phyloP scores from a whole-genome alignment of 352 stramenopile genomes.

The Hyaloperonospora arabidopsidis region DNA sequence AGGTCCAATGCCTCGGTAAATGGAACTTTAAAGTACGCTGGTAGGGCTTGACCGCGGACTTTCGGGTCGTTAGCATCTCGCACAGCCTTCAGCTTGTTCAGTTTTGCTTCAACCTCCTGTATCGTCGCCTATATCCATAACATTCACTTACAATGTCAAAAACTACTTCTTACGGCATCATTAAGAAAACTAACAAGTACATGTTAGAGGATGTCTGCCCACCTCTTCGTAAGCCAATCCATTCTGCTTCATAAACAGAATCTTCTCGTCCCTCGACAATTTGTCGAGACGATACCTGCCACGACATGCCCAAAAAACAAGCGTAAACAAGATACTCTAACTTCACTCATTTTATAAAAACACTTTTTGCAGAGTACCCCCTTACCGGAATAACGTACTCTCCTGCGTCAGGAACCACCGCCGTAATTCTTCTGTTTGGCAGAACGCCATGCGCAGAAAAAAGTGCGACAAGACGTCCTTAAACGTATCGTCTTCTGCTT shows the following conservation, averaged over 20 bases:
- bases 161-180: neutral
- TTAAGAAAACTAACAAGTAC: neutral
- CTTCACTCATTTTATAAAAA: neutral
- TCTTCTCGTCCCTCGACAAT: slow-evolving; percentile 80
- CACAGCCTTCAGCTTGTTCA: slow-evolving; percentile 65
- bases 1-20: slow-evolving; percentile 95
- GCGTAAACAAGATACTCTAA: neutral
- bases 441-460: slow-evolving; percentile 96
- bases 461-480: slow-evolving; percentile 96
- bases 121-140: slow-evolving; percentile 29
- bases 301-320: slow-evolving; percentile 10
- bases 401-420: slow-evolving; percentile 97
- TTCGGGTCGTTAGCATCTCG: slow-evolving; percentile 52
- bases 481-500: slow-evolving; percentile 53
- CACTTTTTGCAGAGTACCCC: neutral
- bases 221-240: slow-evolving; percentile 72
- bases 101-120: slow-evolving; percentile 56
- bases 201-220: neutral
- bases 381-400: slow-evolving; percentile 88
- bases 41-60: slow-evolving; percentile 39
- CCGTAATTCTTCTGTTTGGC: slow-evolving; percentile 94
- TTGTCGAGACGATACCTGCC: slow-evolving; percentile 81
- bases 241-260: slow-evolving; percentile 84
- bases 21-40: slow-evolving; percentile 93
- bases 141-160: neutral